Percentiles rank a stretch among this genome's conserved stretches.
Evolutionary conservation across 306 rosid species (phyloP).

Genomic region (Hippophae tibetana): DNA sequence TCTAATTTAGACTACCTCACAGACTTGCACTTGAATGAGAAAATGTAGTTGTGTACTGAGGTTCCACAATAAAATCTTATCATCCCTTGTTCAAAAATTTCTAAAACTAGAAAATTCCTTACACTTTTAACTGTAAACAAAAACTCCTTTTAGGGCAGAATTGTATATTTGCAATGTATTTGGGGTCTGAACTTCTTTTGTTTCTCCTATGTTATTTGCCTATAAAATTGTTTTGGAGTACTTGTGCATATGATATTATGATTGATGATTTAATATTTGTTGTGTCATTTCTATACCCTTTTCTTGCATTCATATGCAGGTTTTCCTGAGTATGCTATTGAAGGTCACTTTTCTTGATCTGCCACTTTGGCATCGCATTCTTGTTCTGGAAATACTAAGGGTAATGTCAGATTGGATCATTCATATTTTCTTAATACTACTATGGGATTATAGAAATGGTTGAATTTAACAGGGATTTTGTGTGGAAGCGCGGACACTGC

Average conservation of each 20-base stretch:
- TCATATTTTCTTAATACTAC: background rate
- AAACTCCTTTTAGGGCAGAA: background rate
- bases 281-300: background rate
- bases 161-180: background rate
- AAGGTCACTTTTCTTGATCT: slow-evolving; percentile 89
- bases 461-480: slow-evolving; percentile 74
- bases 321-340: slow-evolving; percentile 94
- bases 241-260: background rate
- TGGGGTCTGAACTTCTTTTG: background rate
- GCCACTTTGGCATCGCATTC: slow-evolving; percentile 98
- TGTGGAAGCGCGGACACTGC: slow-evolving; percentile 83
- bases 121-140: background rate
- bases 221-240: background rate
- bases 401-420: slow-evolving; percentile 37
- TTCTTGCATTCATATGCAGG: slow-evolving; percentile 40
- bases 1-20: too few relatives aligned
- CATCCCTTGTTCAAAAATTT: too few relatives aligned
- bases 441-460: slow-evolving; percentile 20
- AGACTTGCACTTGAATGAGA: too few relatives aligned
- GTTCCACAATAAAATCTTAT: too few relatives aligned
- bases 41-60: too few relatives aligned
- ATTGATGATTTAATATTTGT: slow-evolving; percentile 3
- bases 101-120: background rate
- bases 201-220: background rate
- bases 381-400: slow-evolving; percentile 96